A percentile compares a stretch with the other conserved stretches of the same genome.
Conservation (phyloP, 2,329 filamentous ascomycete genomes). For the Chrysoporthe deuterocubensis region DNA sequence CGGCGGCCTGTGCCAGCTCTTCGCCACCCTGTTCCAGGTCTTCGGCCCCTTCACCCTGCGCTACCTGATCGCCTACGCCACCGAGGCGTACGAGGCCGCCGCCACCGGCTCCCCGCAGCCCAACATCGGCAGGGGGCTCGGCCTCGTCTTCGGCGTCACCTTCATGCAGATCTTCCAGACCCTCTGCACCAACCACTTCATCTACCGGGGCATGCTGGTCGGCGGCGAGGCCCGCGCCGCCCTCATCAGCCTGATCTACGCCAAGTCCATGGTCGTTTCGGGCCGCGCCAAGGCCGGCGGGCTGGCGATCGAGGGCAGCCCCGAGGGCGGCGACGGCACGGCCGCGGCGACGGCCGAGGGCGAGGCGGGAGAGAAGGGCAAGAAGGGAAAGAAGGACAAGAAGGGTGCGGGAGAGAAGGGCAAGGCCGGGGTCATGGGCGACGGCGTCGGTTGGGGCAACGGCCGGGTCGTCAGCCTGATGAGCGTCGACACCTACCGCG, state of each 20-base stretch:
- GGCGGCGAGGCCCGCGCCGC: constrained; percentile 83
- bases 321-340: constrained; percentile 46
- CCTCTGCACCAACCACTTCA: constrained; percentile 84
- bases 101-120: constrained; percentile 59
- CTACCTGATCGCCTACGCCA: constrained; percentile 84
- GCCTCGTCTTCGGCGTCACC: constrained; percentile 82
- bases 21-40: constrained; percentile 76
- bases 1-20: constrained; percentile 77
- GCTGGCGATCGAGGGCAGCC: constrained; percentile 32
- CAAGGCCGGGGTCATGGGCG: constrained; percentile 59
- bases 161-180: constrained; percentile 85
- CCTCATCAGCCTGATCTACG: constrained; percentile 85
- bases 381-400: constrained; percentile 46
- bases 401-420: constrained; percentile 38
- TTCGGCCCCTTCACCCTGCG: constrained; percentile 83
- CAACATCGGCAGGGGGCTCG: constrained; percentile 74
- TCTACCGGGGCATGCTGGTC: constrained; percentile 90
- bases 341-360: constrained; percentile 46
- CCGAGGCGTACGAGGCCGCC: constrained; percentile 74
- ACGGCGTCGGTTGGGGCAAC: constrained; percentile 87
- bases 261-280: constrained; percentile 89
- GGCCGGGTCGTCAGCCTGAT: constrained; percentile 91
- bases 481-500: constrained; percentile 91
- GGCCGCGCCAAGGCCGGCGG: constrained; percentile 87
- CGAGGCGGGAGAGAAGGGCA: constrained; percentile 40